Evolutionary conservation across 306 rosid species (phyloP).

Genomic region (Quercus dentata): DNA sequence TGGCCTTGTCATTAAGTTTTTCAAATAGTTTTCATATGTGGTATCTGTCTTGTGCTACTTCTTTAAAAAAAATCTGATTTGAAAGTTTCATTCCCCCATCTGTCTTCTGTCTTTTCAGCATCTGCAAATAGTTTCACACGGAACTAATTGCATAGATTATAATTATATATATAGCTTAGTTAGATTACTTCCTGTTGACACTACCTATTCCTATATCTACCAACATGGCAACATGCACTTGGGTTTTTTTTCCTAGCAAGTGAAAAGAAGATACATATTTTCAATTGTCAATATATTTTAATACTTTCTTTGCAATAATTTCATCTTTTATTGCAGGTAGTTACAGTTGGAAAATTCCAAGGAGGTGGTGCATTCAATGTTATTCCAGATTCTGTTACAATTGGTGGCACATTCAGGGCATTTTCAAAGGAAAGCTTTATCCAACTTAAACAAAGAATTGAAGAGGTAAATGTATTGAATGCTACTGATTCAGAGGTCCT

Average conservation of each 20-base stretch:
- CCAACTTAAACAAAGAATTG: constrained; percentile 41
- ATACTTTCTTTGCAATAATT: not conserved
- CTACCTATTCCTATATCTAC: not conserved
- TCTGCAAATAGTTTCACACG: not conserved
- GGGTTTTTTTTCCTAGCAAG: not conserved
- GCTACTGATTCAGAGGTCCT: not conserved
- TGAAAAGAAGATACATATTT: not conserved
- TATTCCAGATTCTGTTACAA: constrained; percentile 56
- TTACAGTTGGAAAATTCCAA: constrained; percentile 51
- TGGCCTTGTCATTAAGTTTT: not conserved
- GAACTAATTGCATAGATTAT: not conserved
- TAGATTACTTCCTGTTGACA: not conserved
- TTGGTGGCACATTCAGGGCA: constrained; percentile 62
- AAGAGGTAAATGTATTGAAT: constrained; percentile 27
- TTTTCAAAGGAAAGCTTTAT: constrained; percentile 35
- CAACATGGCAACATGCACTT: not conserved
- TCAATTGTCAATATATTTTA: not conserved
- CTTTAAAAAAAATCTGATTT: not conserved
- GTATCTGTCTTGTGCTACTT: not conserved
- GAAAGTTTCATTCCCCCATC: not conserved
- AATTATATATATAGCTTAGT: not conserved
- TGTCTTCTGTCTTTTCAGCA: not conserved
- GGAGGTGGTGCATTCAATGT: constrained; percentile 65
- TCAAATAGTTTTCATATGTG: not conserved
- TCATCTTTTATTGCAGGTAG: constrained; percentile 34